A percentile compares a stretch with the other conserved stretches of the same genome.
Conservation (phyloP, 164 flowering plant genomes). For the Macadamia tetraphylla region DNA sequence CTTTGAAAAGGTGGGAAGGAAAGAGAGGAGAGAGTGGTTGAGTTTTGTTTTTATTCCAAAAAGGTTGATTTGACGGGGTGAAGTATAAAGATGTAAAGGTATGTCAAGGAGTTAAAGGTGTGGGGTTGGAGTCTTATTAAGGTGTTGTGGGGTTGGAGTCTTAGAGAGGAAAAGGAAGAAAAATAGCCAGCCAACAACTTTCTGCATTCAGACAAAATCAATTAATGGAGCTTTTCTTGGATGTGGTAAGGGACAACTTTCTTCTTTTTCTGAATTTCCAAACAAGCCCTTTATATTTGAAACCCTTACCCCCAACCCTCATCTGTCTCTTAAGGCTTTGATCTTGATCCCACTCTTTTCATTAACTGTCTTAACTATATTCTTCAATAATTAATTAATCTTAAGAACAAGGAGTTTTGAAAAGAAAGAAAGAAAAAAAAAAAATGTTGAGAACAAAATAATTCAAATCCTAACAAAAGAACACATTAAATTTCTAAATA, state of each 20-base stretch:
- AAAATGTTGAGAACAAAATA: no score
- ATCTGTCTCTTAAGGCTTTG: no score
- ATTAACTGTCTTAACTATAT: no score
- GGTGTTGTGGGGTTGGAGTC: background rate
- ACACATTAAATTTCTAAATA: no score
- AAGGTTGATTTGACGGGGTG: constrained; percentile 28
- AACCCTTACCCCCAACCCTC: background rate
- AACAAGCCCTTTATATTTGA: background rate
- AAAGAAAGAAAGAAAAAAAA: no score
- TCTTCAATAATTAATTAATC: no score
- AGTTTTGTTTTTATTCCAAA: constrained; percentile 32
- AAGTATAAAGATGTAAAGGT: constrained; percentile 27
- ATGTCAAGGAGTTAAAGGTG: background rate
- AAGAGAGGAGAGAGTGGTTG: constrained; percentile 20
- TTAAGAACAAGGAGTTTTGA: no score
- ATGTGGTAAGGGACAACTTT: constrained; percentile 1
- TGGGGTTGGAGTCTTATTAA: background rate
- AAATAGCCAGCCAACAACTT: constrained; percentile 12
- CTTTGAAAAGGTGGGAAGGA: background rate
- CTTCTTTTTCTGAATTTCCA: constrained; percentile 2
- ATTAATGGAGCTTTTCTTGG: constrained; percentile 13
- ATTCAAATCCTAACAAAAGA: no score
- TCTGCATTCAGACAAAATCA: constrained; percentile 16
- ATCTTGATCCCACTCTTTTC: no score
- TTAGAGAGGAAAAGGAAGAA: background rate